A percentile compares a stretch with the other conserved stretches of the same genome.
phyloP scores from a whole-genome alignment of 2,329 filamentous ascomycete genomes.

The Aspergillus sp. region DNA sequence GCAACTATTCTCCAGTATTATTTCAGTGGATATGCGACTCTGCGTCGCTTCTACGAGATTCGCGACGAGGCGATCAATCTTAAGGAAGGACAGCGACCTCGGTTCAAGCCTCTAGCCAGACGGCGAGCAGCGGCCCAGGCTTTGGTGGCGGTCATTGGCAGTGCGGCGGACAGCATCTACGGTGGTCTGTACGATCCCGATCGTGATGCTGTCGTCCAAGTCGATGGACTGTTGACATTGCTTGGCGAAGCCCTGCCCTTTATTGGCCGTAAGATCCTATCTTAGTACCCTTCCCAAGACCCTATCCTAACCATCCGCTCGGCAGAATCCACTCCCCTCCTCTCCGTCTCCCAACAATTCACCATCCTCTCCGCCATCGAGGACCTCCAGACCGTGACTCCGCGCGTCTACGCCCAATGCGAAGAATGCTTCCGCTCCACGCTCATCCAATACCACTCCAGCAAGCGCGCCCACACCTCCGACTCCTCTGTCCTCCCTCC shows the following conservation, averaged over 20 bases:
- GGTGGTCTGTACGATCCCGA: slow-evolving; percentile 84
- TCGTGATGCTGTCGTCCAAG: slow-evolving; percentile 79
- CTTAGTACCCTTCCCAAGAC: neutral
- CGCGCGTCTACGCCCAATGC: slow-evolving; percentile 71
- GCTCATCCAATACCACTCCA: slow-evolving; percentile 67
- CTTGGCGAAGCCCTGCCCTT: slow-evolving; percentile 83
- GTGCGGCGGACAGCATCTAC: slow-evolving; percentile 85
- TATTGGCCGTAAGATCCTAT: slow-evolving; percentile 56
- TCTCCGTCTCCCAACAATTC: slow-evolving; percentile 73
- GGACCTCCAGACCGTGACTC: slow-evolving; percentile 74
- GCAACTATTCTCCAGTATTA: slow-evolving; percentile 81
- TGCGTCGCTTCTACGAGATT: slow-evolving; percentile 88
- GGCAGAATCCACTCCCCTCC: slow-evolving; percentile 56
- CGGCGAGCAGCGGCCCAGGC: slow-evolving; percentile 72
- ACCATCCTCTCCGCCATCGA: slow-evolving; percentile 75
- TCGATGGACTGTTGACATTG: slow-evolving; percentile 81
- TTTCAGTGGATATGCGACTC: slow-evolving; percentile 87
- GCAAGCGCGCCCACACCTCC: slow-evolving; percentile 42
- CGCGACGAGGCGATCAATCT: slow-evolving; percentile 65
- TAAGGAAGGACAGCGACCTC: slow-evolving; percentile 42
- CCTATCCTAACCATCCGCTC: neutral
- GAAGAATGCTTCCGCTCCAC: slow-evolving; percentile 78
- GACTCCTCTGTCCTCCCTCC: slow-evolving; percentile 39
- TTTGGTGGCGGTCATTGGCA: slow-evolving; percentile 79
- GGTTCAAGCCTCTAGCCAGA: slow-evolving; percentile 58